phyloP scores from a whole-genome alignment of 2,329 filamentous ascomycete genomes.

The Epichloe glyceriae region DNA sequence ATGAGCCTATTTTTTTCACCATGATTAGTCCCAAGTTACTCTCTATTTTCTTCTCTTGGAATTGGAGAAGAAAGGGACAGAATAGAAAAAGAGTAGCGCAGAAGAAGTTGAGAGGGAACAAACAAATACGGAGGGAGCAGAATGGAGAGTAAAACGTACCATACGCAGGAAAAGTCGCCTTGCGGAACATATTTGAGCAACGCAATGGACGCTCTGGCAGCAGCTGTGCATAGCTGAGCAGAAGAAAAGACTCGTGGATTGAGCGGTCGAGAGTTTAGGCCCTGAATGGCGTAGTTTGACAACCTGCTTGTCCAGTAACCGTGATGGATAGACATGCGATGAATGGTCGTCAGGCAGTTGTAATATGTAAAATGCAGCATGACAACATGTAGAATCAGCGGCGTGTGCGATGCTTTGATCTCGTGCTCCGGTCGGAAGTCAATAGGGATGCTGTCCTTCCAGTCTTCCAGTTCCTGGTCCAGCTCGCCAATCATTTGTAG shows the following conservation, averaged over 20 bases:
- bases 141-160: constrained; percentile 43
- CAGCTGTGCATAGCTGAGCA: constrained; percentile 81
- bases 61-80: neutral
- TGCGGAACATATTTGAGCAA: constrained; percentile 93
- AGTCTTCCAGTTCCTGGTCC: constrained; percentile 78
- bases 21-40: no score
- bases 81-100: neutral
- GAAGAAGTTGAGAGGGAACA: neutral
- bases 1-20: constrained; percentile 49
- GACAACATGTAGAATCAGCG: constrained; percentile 86
- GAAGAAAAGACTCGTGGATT: constrained; percentile 94
- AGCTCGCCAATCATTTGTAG: constrained; percentile 93
- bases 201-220: constrained; percentile 84
- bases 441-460: constrained; percentile 91
- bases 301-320: constrained; percentile 95
- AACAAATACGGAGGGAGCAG: neutral
- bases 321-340: constrained; percentile 96
- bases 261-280: constrained; percentile 75
- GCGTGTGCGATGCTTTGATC: constrained; percentile 84
- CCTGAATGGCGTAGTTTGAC: constrained; percentile 90
- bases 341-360: constrained; percentile 93
- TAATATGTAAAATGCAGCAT: constrained; percentile 96
- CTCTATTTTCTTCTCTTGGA: neutral
- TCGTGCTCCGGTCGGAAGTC: constrained; percentile 97
- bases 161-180: constrained; percentile 88